Evolutionary conservation across 2,329 filamentous ascomycete species (phyloP), one percentile per base, ranked within the genome.

Genomic region (Monilinia laxa): DNA sequence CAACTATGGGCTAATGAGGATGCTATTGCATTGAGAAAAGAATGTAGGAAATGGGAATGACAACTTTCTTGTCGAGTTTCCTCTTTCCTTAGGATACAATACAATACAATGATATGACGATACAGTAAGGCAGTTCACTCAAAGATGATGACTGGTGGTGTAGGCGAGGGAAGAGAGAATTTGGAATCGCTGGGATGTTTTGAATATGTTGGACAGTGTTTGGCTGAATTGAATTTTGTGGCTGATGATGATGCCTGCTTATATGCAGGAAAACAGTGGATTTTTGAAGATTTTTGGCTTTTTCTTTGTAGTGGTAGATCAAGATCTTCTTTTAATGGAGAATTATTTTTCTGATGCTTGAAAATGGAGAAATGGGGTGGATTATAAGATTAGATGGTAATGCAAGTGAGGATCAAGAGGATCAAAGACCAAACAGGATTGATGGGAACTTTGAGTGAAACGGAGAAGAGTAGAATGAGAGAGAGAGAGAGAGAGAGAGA

Each of bases 1-100:
- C 75, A 71, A 76, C 73, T 68, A 65, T 52, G 74, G 74, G 73
- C 75, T 71, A 56, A 76, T 74, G 72, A 73, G 71, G 72, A 68
- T 70, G 56, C 54, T 73, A 73, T 74, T 57, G 72, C 74, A 76
- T 75, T 66, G 69, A 70, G 68, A 64, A 70, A 54, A 68, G 25
- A 14, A 42, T 23, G 45, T 52, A 28, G 49, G 59, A 62, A 54
- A 67, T 64, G 51, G 42, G n/a, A 47, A 55, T 25, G n/a, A 25
- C 1, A 57, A 54, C 28, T 38, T 63, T 58, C 38, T 18, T 23
- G 40, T 42, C 20, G 18, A 14, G 18, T 18, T 58, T 23, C 56
- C 56, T 25, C 20, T 54, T 28, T 20, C 38, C 35, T 23, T 25
- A 40, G 16, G n/a, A 56, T 23, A 38, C 23, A 31, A 35, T 35